phyloP scores from a whole-genome alignment of 2,329 filamentous ascomycete species.

The Pseudopyricularia javanii region DNA sequence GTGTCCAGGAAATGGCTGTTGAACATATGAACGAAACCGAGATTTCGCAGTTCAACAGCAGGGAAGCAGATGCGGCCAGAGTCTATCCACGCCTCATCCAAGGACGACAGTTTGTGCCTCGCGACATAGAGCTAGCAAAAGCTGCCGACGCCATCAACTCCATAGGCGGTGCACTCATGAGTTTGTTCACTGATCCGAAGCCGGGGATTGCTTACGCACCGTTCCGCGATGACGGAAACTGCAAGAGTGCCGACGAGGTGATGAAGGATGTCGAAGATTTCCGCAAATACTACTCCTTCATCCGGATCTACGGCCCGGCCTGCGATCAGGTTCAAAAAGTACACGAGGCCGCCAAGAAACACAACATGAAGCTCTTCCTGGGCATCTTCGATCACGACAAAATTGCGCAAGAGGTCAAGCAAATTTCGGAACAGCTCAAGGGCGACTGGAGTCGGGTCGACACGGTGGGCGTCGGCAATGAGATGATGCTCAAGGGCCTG shows the following conservation, averaged over 20 bases:
- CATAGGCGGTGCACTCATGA: not conserved
- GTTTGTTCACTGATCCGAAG: not conserved
- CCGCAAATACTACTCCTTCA: not conserved
- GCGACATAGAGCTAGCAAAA: not conserved
- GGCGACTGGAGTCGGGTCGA: conserved; percentile 58
- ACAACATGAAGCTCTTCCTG: conserved; percentile 58
- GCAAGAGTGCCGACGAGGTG: conserved; percentile 19
- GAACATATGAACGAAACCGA: not conserved
- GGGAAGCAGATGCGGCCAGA: not conserved
- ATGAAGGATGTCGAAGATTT: conserved; percentile 24
- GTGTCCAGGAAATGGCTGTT: not conserved
- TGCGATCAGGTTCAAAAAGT: conserved; percentile 60
- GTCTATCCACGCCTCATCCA: not conserved
- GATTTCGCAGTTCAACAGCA: not conserved
- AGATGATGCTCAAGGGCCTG: conserved; percentile 46
- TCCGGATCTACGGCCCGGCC: conserved; percentile 5
- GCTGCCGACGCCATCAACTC: too few relatives aligned
- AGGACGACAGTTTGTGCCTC: not conserved
- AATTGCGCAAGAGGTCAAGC: conserved; percentile 42
- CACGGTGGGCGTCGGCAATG: conserved; percentile 70
- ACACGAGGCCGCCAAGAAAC: conserved; percentile 47
- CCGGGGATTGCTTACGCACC: not conserved
- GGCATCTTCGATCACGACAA: conserved; percentile 48
- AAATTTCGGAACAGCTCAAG: conserved; percentile 45
- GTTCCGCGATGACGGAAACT: not conserved